Evolutionary conservation across 192 early-diverging fungal genomes (phyloP).

Genomic region (Entomortierella chlamydospora): DNA sequence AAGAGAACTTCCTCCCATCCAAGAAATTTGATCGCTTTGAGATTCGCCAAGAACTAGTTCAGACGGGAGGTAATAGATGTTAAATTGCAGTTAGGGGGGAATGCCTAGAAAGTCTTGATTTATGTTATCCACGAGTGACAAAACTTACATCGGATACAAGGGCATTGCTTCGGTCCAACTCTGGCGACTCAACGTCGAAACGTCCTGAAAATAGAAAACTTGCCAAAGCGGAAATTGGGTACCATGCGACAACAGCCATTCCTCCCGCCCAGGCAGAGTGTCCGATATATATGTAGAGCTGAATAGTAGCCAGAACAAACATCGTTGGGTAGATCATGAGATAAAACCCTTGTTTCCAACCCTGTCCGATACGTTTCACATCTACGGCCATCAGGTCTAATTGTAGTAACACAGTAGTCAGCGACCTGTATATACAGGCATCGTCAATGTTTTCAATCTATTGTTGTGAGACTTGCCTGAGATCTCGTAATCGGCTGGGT

Average conservation of each 20-base stretch:
- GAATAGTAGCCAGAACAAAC: conserved; percentile 34
- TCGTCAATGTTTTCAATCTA: not conserved
- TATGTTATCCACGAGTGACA: not conserved
- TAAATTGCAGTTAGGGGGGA: too few species aligned
- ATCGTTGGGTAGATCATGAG: conserved; percentile 37
- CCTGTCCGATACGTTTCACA: conserved; percentile 46
- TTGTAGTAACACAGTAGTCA: not conserved
- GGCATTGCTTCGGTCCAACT: conserved; percentile 40
- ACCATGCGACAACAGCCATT: conserved; percentile 39
- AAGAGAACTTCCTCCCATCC: conserved; percentile 46
- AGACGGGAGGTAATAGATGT: not conserved
- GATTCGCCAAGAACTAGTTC: conserved; percentile 36
- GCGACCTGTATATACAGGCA: not conserved
- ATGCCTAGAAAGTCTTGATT: not conserved
- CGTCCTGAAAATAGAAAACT: conserved; percentile 53
- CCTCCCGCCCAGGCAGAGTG: conserved; percentile 44
- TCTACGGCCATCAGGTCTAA: conserved; percentile 38
- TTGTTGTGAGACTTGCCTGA: conserved; percentile 5
- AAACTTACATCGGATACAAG: conserved; percentile 44
- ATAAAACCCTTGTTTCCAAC: conserved; percentile 42
- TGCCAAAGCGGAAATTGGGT: conserved; percentile 49
- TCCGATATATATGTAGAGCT: conserved; percentile 41
- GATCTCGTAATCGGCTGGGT: conserved; percentile 45
- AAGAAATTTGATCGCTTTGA: conserved; percentile 46
- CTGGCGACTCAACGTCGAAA: conserved; percentile 29